These are phyloP conservation scores for Xylariaceae sp. DNA, from an alignment of 2,329 filamentous ascomycete species.

Conservation along the genomic window DNA sequence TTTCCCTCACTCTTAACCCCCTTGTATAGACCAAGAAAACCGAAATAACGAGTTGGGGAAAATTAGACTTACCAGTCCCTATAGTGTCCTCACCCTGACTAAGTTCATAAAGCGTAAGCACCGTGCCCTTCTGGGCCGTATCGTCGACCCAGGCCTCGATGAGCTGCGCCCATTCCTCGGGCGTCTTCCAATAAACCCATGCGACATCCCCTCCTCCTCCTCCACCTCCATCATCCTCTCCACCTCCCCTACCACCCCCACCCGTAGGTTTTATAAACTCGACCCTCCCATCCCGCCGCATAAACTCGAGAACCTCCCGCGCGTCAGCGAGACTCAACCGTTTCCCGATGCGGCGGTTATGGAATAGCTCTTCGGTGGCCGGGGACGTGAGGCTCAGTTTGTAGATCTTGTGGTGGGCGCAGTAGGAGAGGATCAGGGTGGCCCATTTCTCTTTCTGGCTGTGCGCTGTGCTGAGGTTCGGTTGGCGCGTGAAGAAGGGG, in stretches of 20 bases:
- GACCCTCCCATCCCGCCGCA: constrained; percentile 64
- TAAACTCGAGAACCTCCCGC: constrained; percentile 64
- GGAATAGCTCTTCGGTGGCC: constrained; percentile 56
- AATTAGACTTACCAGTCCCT: constrained; percentile 69
- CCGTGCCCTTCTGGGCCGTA: constrained; percentile 86
- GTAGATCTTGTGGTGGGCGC: constrained; percentile 77
- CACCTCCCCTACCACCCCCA: constrained; percentile 30
- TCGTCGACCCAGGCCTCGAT: constrained; percentile 84
- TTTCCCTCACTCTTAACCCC: not conserved
- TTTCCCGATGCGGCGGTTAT: constrained; percentile 61
- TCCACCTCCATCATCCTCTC: constrained; percentile 23
- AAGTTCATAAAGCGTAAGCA: constrained; percentile 93
- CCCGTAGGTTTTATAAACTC: constrained; percentile 71
- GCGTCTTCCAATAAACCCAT: constrained; percentile 84
- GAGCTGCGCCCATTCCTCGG: constrained; percentile 86
- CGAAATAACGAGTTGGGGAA: too few relatives aligned
- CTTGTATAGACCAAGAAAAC: not conserved
- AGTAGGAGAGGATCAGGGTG: constrained; percentile 83
- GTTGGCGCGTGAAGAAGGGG: constrained; percentile 84
- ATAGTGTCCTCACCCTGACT: constrained; percentile 82
- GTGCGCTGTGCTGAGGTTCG: constrained; percentile 74
- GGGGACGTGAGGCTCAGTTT: constrained; percentile 63
- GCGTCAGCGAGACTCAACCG: constrained; percentile 59
- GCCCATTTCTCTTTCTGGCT: constrained; percentile 87
- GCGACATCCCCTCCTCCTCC: constrained; percentile 60